These are phyloP conservation scores for Ogataea angusta DNA, from an alignment of 805 yeast genomes.

Conservation along the genomic window DNA sequence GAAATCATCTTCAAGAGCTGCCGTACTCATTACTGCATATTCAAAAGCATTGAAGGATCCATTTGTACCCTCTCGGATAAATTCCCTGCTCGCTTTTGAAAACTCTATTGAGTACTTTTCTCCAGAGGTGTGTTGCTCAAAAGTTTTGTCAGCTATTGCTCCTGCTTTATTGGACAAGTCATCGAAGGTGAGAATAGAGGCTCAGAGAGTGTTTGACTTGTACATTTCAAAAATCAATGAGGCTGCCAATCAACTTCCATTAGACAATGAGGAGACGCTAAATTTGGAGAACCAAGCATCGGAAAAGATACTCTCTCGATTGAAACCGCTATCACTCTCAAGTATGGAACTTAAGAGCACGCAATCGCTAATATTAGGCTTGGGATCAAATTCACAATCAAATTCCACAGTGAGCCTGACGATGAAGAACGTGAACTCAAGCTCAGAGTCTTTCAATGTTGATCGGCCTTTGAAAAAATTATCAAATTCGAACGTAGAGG, in stretches of 20 bases:
- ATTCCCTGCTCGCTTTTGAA: slow-evolving; percentile 73
- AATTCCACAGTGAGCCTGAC: neutral
- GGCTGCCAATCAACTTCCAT: slow-evolving; percentile 39
- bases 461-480: neutral
- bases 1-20: slow-evolving; percentile 54
- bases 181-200: slow-evolving; percentile 65
- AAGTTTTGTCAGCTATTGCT: slow-evolving; percentile 79
- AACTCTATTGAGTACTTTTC: slow-evolving; percentile 62
- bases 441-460: neutral
- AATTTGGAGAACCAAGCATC: slow-evolving; percentile 22
- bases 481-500: neutral
- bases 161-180: slow-evolving; percentile 79
- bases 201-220: slow-evolving; percentile 61
- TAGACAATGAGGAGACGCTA: slow-evolving; percentile 27
- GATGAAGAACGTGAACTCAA: neutral
- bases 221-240: slow-evolving; percentile 53
- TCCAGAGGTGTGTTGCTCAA: slow-evolving; percentile 73
- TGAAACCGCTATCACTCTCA: slow-evolving; percentile 22
- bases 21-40: slow-evolving; percentile 83
- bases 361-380: slow-evolving; percentile 19
- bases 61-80: slow-evolving; percentile 67
- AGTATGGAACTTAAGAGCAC: slow-evolving; percentile 21
- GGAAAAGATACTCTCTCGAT: slow-evolving; percentile 12
- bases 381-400: slow-evolving; percentile 14
- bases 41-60: slow-evolving; percentile 80